Evolutionary conservation across 495 filamentous ascomycete species (phyloP), one percentile per base, ranked within the genome.

Genomic region (Sphaerosporella brunnea): DNA sequence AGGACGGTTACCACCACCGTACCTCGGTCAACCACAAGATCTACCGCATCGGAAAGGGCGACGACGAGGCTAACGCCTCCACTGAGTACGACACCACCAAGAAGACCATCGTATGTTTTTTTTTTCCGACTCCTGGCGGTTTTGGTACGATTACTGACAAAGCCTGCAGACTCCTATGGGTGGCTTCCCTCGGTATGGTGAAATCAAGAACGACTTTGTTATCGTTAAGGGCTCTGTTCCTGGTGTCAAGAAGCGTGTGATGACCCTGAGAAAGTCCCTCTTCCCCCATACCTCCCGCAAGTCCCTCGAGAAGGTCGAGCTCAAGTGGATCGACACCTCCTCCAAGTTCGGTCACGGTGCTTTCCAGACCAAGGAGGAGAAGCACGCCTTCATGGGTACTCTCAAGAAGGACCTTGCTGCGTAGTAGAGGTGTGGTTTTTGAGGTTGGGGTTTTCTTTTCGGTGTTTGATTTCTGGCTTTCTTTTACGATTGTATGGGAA

Each of bases 311-410:
- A 96, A 96, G 80, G 80, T 95, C 63, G 87, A 95, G 52, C 81
- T 99, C 70, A 99, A 99, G 72, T 99, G 92, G 92, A 96, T 99
- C 77, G 92, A 99, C 64, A 99, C 92, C 56, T 94, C 86, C 38
- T 94, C 85, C 70, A 93, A 99, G 78, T 99, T 96, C 73, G 92
- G 92, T 68, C 92, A 99, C 73, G 92, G 92, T 78, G 90, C 83
- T 65, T 99, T 93, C 82, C 92, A 99, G 74, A 96, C 87, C 44
- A 70, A 78, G 62, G 81, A 81, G 64, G 92, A 99, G 81, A 99
- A 99, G 85, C 79, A 79, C 68, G 70, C 77, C 61, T 85, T 79
- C 74, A 59, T 93, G 69, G 92, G 92, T 70, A 92, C 85, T 38
- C 81, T 99, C 79, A 99, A 99, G 85, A 96, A 96, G 83, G 87